Percentiles rank a stretch among this genome's conserved stretches.
These are phyloP conservation scores for Lachancea mirantina DNA, from an alignment of 805 yeast species.

Conservation along the genomic window DNA sequence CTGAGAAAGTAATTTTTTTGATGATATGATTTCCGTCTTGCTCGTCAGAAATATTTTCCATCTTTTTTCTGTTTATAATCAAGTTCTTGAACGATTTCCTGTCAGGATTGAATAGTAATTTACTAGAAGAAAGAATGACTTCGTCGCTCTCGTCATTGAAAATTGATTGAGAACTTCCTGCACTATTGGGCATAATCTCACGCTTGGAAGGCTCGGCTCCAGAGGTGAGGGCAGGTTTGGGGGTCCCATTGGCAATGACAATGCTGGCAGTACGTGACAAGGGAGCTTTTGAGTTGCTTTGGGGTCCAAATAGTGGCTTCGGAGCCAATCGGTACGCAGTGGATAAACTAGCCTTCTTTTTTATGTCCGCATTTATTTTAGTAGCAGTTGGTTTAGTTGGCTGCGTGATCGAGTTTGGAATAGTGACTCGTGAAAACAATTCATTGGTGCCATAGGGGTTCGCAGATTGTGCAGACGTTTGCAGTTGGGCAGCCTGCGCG, in stretches of 20 bases:
- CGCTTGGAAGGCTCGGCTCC: constrained; percentile 14
- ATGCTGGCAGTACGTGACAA: constrained; percentile 3
- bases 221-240: constrained; percentile 8
- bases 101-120: constrained; percentile 24
- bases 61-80: constrained; percentile 20
- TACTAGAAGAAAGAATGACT: constrained; percentile 18
- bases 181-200: constrained; percentile 10
- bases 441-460: constrained; percentile 77
- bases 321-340: constrained; percentile 62
- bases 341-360: constrained; percentile 53
- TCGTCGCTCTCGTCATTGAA: constrained; percentile 16
- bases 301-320: constrained; percentile 42
- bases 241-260: neutral
- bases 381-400: constrained; percentile 40
- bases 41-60: constrained; percentile 7
- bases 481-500: constrained; percentile 20
- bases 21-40: constrained; percentile 10
- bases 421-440: constrained; percentile 40
- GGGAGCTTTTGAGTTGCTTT: constrained; percentile 6
- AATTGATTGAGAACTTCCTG: constrained; percentile 9
- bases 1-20: constrained; percentile 14
- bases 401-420: constrained; percentile 33
- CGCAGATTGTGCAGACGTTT: constrained; percentile 29
- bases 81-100: constrained; percentile 26
- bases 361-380: constrained; percentile 40